Percentiles rank a stretch among this genome's conserved stretches.
Conservation (phyloP, 768 basidiomycete species). For the Collybia nuda region DNA sequence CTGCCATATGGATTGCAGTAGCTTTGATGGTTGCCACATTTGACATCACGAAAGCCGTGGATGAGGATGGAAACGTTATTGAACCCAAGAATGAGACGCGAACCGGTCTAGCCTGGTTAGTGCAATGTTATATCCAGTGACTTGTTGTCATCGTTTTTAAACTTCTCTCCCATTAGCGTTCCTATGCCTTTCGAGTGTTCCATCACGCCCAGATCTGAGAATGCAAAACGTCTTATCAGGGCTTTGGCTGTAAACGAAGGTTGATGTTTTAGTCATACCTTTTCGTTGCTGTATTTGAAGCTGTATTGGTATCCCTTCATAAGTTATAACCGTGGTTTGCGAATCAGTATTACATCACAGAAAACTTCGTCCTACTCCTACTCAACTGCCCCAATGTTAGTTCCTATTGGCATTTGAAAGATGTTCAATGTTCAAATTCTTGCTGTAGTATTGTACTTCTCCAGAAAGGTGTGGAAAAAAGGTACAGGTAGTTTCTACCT, state of each 20-base stretch:
- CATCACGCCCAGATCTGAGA: constrained; percentile 25
- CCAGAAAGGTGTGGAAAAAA: too few species aligned
- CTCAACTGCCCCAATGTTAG: too few species aligned
- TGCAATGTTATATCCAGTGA: neutral
- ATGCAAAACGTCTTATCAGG: constrained; percentile 17
- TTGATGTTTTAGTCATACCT: too few species aligned
- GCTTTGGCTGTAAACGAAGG: constrained; percentile 1
- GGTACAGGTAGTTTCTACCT: too few species aligned
- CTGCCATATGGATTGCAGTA: constrained; percentile 24
- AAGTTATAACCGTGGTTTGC: too few species aligned
- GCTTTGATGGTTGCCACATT: constrained; percentile 30
- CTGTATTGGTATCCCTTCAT: too few species aligned
- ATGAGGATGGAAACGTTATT: constrained; percentile 21
- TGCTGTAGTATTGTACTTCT: too few species aligned
- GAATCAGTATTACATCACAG: too few species aligned
- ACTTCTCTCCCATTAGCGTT: constrained; percentile 6
- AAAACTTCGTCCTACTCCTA: too few species aligned
- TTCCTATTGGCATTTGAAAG: too few species aligned
- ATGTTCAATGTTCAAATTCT: too few species aligned
- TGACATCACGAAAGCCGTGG: constrained; percentile 22
- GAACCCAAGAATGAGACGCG: constrained; percentile 28
- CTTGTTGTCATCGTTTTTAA: neutral
- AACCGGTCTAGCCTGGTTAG: constrained; percentile 32
- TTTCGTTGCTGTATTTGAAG: too few species aligned
- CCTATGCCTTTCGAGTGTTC: constrained; percentile 25